These are phyloP conservation scores for Zalaria obscura DNA, from an alignment of 2,329 filamentous ascomycete genomes.

Conservation along the genomic window DNA sequence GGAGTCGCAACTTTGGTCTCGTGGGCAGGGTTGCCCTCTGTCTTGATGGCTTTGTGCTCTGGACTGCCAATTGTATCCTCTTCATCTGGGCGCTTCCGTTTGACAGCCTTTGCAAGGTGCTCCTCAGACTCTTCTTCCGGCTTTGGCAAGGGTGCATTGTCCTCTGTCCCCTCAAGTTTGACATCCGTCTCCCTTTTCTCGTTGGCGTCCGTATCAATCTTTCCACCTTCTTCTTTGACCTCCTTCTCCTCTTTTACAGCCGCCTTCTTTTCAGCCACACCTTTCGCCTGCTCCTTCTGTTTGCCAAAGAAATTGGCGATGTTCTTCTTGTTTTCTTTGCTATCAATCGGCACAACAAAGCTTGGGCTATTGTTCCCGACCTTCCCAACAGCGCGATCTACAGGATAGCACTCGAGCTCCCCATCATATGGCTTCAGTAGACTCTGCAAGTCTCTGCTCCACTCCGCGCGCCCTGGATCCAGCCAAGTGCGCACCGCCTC, in stretches of 20 bases:
- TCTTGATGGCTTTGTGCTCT: slow-evolving; percentile 22
- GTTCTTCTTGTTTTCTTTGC: slow-evolving; percentile 78
- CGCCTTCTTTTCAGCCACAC: slow-evolving; percentile 17
- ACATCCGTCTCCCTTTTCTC: slow-evolving; percentile 26
- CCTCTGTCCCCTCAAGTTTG: slow-evolving; percentile 31
- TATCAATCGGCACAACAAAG: slow-evolving; percentile 72
- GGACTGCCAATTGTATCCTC: slow-evolving; percentile 18
- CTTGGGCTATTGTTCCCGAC: slow-evolving; percentile 79
- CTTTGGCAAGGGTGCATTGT: slow-evolving; percentile 38
- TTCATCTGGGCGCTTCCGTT: slow-evolving; percentile 30
- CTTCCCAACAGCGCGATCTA: slow-evolving; percentile 81
- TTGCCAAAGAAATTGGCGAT: slow-evolving; percentile 87
- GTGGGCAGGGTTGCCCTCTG: slow-evolving; percentile 7
- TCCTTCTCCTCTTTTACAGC: slow-evolving; percentile 16
- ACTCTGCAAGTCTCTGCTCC: slow-evolving; percentile 64
- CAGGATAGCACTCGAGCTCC: slow-evolving; percentile 72
- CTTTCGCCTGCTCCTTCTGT: slow-evolving; percentile 25
- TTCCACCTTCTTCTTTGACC: slow-evolving; percentile 14
- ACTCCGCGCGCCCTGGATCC: slow-evolving; percentile 55
- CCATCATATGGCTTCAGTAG: slow-evolving; percentile 68
- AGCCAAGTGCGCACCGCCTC: slow-evolving; percentile 61
- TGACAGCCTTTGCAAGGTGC: slow-evolving; percentile 22
- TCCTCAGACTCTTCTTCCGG: slow-evolving; percentile 12
- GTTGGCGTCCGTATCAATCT: slow-evolving; percentile 23
- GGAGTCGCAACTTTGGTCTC: slow-evolving; percentile 12